Evolutionary conservation across 495 filamentous ascomycete species (phyloP).

Genomic region (Pseudotulostoma volvatum): DNA sequence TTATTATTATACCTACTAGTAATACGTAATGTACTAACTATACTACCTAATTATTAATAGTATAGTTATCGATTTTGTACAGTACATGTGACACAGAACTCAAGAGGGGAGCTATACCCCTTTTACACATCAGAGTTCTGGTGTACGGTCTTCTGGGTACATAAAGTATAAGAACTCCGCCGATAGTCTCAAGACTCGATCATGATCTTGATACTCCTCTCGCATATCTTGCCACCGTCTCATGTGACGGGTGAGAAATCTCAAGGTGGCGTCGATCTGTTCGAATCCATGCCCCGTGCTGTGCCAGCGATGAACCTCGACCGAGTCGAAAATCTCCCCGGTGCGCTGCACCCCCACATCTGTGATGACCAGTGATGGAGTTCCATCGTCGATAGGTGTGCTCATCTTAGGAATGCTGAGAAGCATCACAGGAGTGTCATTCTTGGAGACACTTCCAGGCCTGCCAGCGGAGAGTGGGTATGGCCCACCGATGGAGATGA

Average conservation of each 20-base stretch:
- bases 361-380: conserved; percentile 38
- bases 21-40: no score
- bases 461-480: conserved; percentile 36
- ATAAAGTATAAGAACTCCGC: neutral
- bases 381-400: conserved; percentile 34
- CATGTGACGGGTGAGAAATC: conserved; percentile 70
- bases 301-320: conserved; percentile 62
- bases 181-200: neutral
- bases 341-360: conserved; percentile 43
- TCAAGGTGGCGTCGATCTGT: conserved; percentile 87
- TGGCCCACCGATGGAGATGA: conserved; percentile 62
- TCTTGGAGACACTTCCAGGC: conserved; percentile 32
- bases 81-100: no score
- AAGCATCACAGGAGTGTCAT: conserved; percentile 56
- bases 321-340: conserved; percentile 50
- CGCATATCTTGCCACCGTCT: conserved; percentile 46
- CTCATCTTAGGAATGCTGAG: no score
- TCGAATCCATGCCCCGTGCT: conserved; percentile 77
- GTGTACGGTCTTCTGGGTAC: no score
- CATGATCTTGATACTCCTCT: conserved; percentile 34
- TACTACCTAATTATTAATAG: no score
- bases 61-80: no score
- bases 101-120: no score
- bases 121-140: no score
- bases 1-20: no score